phyloP scores from a whole-genome alignment of 179 eudicot genomes.

The Corrigiola litoralis region DNA sequence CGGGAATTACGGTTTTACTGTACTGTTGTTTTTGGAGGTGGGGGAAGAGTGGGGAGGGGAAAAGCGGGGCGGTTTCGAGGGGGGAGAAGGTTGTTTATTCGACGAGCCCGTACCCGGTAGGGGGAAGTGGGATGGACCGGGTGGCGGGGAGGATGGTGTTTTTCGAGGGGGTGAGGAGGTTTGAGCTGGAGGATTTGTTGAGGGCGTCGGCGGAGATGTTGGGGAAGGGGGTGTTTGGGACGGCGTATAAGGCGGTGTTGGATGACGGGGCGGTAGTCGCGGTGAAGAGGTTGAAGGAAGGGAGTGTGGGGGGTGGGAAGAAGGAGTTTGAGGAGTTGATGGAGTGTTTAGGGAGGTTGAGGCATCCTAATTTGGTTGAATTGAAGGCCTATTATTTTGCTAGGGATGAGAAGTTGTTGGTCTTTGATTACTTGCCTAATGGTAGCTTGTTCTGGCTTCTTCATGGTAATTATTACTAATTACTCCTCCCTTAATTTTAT shows the following conservation, averaged over 20 bases:
- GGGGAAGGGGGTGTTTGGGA: conserved; percentile 81
- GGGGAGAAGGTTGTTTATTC: conserved; percentile 81
- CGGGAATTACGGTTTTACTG: conserved; percentile 32
- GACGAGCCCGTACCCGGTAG: conserved; percentile 51
- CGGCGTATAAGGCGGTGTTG: conserved; percentile 81
- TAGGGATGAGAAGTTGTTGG: conserved; percentile 77
- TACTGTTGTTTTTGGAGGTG: conserved; percentile 72
- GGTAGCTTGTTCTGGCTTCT: conserved; percentile 86
- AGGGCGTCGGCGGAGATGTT: conserved; percentile 94
- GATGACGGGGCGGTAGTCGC: conserved; percentile 85
- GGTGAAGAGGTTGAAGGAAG: conserved; percentile 78
- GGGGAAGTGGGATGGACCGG: conserved; percentile 25
- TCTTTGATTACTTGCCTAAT: conserved; percentile 74
- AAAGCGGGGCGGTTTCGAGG: conserved; percentile 21
- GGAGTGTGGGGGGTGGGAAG: conserved; percentile 32
- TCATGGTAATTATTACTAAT: conserved; percentile 46
- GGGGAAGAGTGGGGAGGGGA: conserved; percentile 23
- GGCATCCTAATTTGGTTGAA: conserved; percentile 55
- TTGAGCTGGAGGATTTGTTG: conserved; percentile 84
- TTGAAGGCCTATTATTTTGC: conserved; percentile 85
- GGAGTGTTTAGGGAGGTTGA: conserved; percentile 72
- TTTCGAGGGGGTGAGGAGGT: conserved; percentile 63
- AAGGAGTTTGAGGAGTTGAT: conserved; percentile 78
- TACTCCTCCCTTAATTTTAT: not conserved
- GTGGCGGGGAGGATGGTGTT: conserved; percentile 73